Evolutionary conservation across 1,139 yeast genomes (phyloP), one percentile per base, ranked within the genome.

Genomic region (Saccharomycopsis hybrid): DNA sequence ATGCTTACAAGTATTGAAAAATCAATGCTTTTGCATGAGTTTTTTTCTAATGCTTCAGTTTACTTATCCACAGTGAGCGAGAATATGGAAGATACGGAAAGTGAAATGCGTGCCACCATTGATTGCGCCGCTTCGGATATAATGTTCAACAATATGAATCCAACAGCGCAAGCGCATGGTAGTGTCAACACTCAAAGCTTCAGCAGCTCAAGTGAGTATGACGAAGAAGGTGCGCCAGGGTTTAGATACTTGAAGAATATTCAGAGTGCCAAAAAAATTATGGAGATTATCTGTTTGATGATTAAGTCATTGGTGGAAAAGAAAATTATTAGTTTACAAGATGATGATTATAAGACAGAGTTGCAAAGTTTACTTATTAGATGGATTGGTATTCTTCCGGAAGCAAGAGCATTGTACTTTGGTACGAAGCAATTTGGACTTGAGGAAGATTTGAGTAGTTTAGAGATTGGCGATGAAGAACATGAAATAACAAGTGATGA

Each of bases 11-110:
- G 73, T 5, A 70, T 80, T 44, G 90, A 84, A 57, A 71, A 66
- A 53, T 76, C 77, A 59, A 80, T 82, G 85, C 60, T 84, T n/a
- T 62, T 84, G 40, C 88, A 82, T 62, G 87, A 81, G 60, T 80
- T 83, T 57, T 70, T 84, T 51, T 71, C 77, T 13, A 79, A 76
- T 54, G 73, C 82, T 29, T 68, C 76, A 7, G 70, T 74, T 11
- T 76, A 70, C 55, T 62, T 82, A 24, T 69, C 81, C 0, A 63
- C 64, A 41, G 67, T 60, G 4, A 53, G 56, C 18, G 55, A 53
- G 42, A 37, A 48, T 7, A 41, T 46, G 18, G 41, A 47, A 41
- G 45, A 32, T 9, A n/a, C n/a, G n/a, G n/a, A n/a, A n/a, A n/a
- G n/a, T n/a, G n/a, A n/a, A n/a, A n/a, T n/a, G n/a, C 50, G 41